These are phyloP conservation scores for Diutina ranongensis DNA, from an alignment of 1,139 yeast genomes.

Conservation along the genomic window DNA sequence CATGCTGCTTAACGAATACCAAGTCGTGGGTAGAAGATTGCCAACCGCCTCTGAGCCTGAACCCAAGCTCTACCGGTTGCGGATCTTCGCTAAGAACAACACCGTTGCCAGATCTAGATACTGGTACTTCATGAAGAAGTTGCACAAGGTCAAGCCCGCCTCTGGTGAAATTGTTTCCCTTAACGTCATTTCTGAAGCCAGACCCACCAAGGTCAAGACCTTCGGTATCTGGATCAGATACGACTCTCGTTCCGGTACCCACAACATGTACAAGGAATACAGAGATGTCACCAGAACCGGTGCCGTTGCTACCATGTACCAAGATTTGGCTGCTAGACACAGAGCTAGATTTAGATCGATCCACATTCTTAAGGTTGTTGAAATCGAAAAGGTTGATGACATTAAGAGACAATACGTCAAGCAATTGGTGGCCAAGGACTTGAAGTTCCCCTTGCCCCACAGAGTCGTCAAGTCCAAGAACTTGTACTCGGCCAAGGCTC, in stretches of 20 bases:
- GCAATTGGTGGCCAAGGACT: constrained; percentile 92
- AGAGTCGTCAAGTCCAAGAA: constrained; percentile 88
- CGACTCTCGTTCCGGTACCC: constrained; percentile 99
- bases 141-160: constrained; percentile 99
- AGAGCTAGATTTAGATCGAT: constrained; percentile 99
- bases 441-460: constrained; percentile 99
- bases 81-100: constrained; percentile 98
- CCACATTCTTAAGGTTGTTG: constrained; percentile 98
- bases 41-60: constrained; percentile 98
- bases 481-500: constrained; percentile 86
- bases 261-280: constrained; percentile 99
- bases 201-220: constrained; percentile 99
- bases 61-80: constrained; percentile 99
- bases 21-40: constrained; percentile 99
- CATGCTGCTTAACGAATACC: constrained; percentile 95
- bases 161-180: constrained; percentile 98
- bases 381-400: constrained; percentile 93
- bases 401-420: constrained; percentile 99
- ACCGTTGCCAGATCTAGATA: constrained; percentile 99
- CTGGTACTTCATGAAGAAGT: constrained; percentile 99
- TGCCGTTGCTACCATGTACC: constrained; percentile 98
- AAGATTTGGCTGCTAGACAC: constrained; percentile 99
- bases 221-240: constrained; percentile 99
- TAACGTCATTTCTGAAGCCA: constrained; percentile 84
- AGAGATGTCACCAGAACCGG: constrained; percentile 99